Conservation (phyloP, 345 rosid species). For the Arabidopsis arenosa region DNA sequence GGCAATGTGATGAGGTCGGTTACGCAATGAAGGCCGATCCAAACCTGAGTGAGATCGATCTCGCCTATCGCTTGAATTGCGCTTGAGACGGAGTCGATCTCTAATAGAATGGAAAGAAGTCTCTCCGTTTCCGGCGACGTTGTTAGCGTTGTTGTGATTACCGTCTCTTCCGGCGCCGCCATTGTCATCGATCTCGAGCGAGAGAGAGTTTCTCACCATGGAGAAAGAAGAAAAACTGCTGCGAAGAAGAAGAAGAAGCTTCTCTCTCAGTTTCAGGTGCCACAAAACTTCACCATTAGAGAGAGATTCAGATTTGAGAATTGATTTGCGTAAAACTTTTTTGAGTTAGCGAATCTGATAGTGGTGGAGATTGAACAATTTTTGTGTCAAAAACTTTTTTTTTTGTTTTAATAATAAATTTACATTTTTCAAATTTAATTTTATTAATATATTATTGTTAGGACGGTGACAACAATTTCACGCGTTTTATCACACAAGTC, state of each 20-base stretch:
- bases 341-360: conserved; percentile 38
- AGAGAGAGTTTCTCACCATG: conserved; percentile 59
- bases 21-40: conserved; percentile 56
- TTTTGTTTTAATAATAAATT: background rate
- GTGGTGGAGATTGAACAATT: conserved; percentile 35
- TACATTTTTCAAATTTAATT: background rate
- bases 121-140: conserved; percentile 42
- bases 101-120: conserved; percentile 56
- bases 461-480: conserved; percentile 40
- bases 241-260: conserved; percentile 7
- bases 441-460: background rate
- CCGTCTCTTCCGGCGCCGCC: conserved; percentile 45
- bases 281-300: conserved; percentile 45
- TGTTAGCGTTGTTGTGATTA: conserved; percentile 35
- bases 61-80: conserved; percentile 52
- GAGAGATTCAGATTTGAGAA: conserved; percentile 42
- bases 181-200: conserved; percentile 53
- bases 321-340: conserved; percentile 4
- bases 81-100: conserved; percentile 68
- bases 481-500: conserved; percentile 37
- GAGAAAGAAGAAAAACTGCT: conserved; percentile 13
- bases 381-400: conserved; percentile 19
- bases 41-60: conserved; percentile 49
- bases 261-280: conserved; percentile 36
- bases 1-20: conserved; percentile 44